Evolutionary conservation across 305 asterid genomes (phyloP), one percentile per base, ranked within the genome.

Genomic region (Fraxinus greggii): DNA sequence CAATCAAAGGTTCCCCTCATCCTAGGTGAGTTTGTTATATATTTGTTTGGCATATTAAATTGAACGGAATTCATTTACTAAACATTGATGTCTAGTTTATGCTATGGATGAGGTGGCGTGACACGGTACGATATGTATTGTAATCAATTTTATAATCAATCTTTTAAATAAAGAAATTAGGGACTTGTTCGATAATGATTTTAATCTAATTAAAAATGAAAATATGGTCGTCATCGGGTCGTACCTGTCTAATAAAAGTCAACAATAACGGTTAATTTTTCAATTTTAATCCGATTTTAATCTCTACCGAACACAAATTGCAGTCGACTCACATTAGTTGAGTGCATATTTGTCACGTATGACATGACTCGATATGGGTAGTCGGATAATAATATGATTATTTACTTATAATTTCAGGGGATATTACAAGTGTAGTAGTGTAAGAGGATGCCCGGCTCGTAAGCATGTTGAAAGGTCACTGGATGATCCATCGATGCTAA

Each of bases 1-100:
- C 98, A 70, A 95, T 95, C 86, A 95, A 95, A 61, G 98, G 98
- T 28, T 95, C 98, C 73, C 98, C 98, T 80, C 96, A 93, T 88
- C 98, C 98, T 48, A 91, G 98, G 98, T 94, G 86, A 88, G 78
- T 69, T 76, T 72, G n/a, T 8, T 76, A 24, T 33, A 1, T 35
- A 17, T 70, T 80, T 15, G 17, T 19, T 38, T n/a, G 1, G 7
- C 7, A 2, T 5, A 15, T 45, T 48, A 26, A 76, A 13, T 48
- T 26, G 61, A 4, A 17, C 21, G 15, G 9, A 38, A 38, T 38
- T 1, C 3, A 36, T 36, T 0, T 36, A 12, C 0, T 26, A 26
- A 26, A 26, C 1, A 26, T 12, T 5, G 2, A 2, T 2, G 3
- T 8, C 1, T 1, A 7, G 4, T 7, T 33, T 33, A 33, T 33